phyloP scores from a whole-genome alignment of 345 rosid genomes.

The Moricandia arvensis region DNA sequence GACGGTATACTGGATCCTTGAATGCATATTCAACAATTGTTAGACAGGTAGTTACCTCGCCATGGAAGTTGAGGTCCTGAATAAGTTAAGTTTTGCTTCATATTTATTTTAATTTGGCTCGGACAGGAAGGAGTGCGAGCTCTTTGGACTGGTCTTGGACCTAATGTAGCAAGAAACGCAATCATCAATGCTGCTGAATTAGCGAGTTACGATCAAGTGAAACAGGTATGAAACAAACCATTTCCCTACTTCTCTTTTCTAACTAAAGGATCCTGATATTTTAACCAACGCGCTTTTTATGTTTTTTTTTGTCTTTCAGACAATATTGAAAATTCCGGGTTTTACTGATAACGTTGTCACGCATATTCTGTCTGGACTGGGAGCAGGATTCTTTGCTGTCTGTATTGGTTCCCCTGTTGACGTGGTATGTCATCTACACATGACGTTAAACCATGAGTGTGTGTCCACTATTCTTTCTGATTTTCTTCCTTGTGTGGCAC shows the following conservation, averaged over 20 bases:
- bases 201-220: constrained; percentile 98
- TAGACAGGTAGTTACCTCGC: constrained; percentile 63
- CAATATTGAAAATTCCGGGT: constrained; percentile 94
- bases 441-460: constrained; percentile 4
- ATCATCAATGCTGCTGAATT: constrained; percentile 97
- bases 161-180: constrained; percentile 89
- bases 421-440: constrained; percentile 62
- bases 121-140: constrained; percentile 82
- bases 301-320: constrained; percentile 44
- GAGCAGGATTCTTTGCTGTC: constrained; percentile 98
- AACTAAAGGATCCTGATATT: not conserved
- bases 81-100: not conserved
- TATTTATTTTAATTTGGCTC: constrained; percentile 17
- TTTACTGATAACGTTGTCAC: constrained; percentile 89
- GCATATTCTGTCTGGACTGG: constrained; percentile 88
- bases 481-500: not conserved
- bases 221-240: constrained; percentile 49
- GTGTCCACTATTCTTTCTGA: not conserved
- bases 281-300: not conserved
- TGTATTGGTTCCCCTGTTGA: constrained; percentile 99
- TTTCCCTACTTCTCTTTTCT: constrained; percentile 5
- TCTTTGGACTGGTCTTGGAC: constrained; percentile 98
- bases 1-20: constrained; percentile 89
- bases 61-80: constrained; percentile 13
- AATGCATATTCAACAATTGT: constrained; percentile 92